Evolutionary conservation across 2,329 filamentous ascomycete genomes (phyloP), one percentile per base, ranked within the genome.

Genomic region (Penicillium carneum): DNA sequence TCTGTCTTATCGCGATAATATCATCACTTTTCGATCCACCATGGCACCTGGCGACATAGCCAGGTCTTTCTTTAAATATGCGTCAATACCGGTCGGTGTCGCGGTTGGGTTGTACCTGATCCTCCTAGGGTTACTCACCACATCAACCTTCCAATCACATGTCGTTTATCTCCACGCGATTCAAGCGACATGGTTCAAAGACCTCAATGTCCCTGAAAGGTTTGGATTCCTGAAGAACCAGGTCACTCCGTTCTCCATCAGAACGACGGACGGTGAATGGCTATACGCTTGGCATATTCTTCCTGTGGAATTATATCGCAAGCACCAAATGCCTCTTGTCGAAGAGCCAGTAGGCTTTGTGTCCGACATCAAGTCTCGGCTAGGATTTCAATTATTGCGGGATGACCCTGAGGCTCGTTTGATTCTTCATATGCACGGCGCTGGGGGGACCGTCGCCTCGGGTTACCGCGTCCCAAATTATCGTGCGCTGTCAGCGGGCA

Each of bases 151-250:
- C 36, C 85, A 88, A 72, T 77, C 79, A 18, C 84, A 88, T 65
- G 82, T 82, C 31, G 83, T 87, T 26, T 87, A 87, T 66, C 78
- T 88, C 1, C 81, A 88, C 66, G 74, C 76, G 2, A 73, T 86
- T 7, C 81, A 80, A 6, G 78, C 85, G 70, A 86, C 84, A 16
- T 86, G 84, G 83, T 83, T 81, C 65, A 81, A 82, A 67, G 78
- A 84, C 62, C 75, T 84, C 16, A 77, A 84, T 65, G 63, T 79
- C 4, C 81, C 82, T 1, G 82, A 84, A 65, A 69, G 74, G 41
- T 84, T 79, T 74, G 77, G 82, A 3, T 84, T 84, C 57, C 66
- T 84, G 8, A 76, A 75, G 38, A 82, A 82, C 47, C 82, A 84
- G 69, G 81, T 81, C 23, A 82, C 80, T 0, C 81, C 82, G 0